These are phyloP conservation scores for Casuarina equisetifolia DNA, from an alignment of 306 rosid species.

Conservation along the genomic window DNA sequence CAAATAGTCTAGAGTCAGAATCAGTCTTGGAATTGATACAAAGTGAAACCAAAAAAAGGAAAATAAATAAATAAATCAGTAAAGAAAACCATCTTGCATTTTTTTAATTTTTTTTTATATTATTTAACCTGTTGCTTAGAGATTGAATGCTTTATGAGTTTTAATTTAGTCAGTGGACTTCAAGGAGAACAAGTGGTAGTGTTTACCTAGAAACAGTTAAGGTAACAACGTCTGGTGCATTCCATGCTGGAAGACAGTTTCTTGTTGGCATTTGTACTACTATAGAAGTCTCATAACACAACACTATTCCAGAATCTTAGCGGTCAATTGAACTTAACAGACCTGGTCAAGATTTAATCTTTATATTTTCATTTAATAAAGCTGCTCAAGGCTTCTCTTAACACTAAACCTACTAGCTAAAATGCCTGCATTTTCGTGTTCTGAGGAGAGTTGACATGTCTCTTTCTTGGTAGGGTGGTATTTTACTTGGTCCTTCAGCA, in stretches of 20 bases:
- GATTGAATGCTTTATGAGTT: background rate
- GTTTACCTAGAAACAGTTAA: background rate
- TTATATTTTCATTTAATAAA: no score
- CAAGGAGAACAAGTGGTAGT: background rate
- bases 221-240: background rate
- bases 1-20: background rate
- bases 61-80: no score
- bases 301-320: background rate
- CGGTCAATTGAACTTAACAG: no score
- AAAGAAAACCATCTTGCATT: no score
- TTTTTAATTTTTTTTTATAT: no score
- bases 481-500: conserved; percentile 68
- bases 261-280: background rate
- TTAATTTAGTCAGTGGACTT: background rate
- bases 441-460: background rate
- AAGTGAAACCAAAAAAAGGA: background rate
- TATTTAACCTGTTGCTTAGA: no score
- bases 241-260: background rate
- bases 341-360: no score
- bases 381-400: no score
- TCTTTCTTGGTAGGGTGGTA: conserved; percentile 52
- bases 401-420: background rate
- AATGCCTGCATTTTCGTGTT: background rate
- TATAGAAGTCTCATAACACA: background rate
- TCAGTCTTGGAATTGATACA: background rate